Evolutionary conservation across 1,284 basidiomycete genomes (phyloP).

Genomic region (Entoloma clypeatum): DNA sequence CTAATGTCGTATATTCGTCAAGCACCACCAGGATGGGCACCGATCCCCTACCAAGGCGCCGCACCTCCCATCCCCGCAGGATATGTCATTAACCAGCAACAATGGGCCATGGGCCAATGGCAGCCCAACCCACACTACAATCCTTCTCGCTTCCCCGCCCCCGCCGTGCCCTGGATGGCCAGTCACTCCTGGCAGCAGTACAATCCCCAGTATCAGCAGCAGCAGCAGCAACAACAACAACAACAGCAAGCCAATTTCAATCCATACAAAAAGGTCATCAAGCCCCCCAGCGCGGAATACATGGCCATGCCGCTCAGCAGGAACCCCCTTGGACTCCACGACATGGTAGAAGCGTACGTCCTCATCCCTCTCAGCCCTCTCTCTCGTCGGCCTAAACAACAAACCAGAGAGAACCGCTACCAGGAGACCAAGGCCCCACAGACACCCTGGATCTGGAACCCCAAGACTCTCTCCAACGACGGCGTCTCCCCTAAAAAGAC

Average conservation of each 20-base stretch:
- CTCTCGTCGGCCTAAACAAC: slow-evolving; percentile 2
- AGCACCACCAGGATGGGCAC: slow-evolving; percentile 23
- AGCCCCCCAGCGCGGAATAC: slow-evolving; percentile 58
- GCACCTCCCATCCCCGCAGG: slow-evolving; percentile 45
- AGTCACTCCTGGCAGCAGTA: slow-evolving; percentile 33
- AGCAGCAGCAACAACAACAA: slow-evolving; percentile 18
- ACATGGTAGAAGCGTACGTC: slow-evolving; percentile 64
- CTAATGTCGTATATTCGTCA: background rate
- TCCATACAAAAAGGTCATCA: slow-evolving; percentile 58
- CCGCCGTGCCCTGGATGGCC: slow-evolving; percentile 35
- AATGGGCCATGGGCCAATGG: slow-evolving; percentile 49
- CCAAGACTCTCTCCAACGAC: slow-evolving; percentile 26
- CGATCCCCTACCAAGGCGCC: slow-evolving; percentile 40
- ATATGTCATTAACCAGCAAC: slow-evolving; percentile 37
- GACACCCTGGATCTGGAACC: slow-evolving; percentile 40
- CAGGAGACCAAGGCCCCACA: slow-evolving; percentile 26
- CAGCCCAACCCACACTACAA: slow-evolving; percentile 43
- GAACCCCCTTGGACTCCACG: slow-evolving; percentile 61
- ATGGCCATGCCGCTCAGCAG: slow-evolving; percentile 50
- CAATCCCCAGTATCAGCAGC: slow-evolving; percentile 12
- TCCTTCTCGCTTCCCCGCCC: slow-evolving; percentile 21
- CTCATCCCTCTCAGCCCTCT: slow-evolving; percentile 8
- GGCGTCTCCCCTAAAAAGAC: slow-evolving; percentile 18
- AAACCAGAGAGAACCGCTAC: slow-evolving; percentile 32
- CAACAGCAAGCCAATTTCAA: slow-evolving; percentile 36